phyloP scores from a whole-genome alignment of 2,329 filamentous ascomycete species.

The Pyricularia sp. region DNA sequence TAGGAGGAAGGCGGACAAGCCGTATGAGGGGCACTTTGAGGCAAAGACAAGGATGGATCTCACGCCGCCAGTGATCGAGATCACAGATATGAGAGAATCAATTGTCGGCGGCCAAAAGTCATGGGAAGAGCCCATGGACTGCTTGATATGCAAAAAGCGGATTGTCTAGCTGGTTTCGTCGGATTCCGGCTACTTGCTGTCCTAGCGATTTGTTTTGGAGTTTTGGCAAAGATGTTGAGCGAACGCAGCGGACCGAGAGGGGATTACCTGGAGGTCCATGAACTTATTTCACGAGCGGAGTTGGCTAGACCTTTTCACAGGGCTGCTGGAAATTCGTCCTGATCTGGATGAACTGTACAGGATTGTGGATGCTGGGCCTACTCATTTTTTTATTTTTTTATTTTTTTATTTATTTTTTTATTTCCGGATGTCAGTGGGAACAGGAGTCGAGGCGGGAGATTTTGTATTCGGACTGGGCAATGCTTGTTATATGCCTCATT shows the following conservation, averaged over 20 bases:
- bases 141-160: constrained; percentile 34
- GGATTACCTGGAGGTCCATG: not conserved
- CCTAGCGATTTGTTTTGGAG: not conserved
- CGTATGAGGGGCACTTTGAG: constrained; percentile 39
- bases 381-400: not conserved
- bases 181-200: not conserved
- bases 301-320: not conserved
- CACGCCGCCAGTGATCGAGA: constrained; percentile 35
- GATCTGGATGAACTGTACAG: not conserved
- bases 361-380: not conserved
- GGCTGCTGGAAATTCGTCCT: not conserved
- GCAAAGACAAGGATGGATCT: constrained; percentile 33
- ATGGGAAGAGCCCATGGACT: constrained; percentile 39
- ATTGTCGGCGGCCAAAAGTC: constrained; percentile 34
- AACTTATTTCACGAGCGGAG: not conserved
- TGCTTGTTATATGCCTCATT: not conserved
- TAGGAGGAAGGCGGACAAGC: constrained; percentile 17
- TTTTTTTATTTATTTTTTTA: too few relatives aligned
- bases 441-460: not conserved
- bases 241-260: not conserved
- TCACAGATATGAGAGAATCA: constrained; percentile 35
- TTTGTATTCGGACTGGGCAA: not conserved
- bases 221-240: not conserved
- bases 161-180: constrained; percentile 24
- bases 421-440: not conserved